Conservation (phyloP, 345 rosid genomes). For the Laguncularia racemosa region DNA sequence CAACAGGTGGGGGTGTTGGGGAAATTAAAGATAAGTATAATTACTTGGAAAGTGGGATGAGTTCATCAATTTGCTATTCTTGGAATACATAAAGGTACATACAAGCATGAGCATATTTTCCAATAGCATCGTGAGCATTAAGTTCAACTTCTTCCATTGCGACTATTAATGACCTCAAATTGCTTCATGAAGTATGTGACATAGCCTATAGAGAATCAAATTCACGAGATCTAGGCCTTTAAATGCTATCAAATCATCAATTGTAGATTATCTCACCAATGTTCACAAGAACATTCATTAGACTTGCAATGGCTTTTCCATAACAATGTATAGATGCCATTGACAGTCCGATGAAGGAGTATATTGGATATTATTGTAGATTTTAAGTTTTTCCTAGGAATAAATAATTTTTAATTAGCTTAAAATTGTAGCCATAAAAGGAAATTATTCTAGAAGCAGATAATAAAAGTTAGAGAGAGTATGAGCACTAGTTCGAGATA, state of each 20-base stretch:
- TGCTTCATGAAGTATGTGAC: constrained; percentile 78
- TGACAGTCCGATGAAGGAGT: too few relatives aligned
- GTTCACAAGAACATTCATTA: constrained; percentile 96
- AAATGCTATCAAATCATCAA: constrained; percentile 49
- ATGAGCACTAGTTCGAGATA: too few relatives aligned
- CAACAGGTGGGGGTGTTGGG: too few relatives aligned
- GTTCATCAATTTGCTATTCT: constrained; percentile 85
- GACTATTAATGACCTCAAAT: constrained; percentile 74
- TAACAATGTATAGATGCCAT: too few relatives aligned
- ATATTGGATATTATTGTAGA: too few relatives aligned
- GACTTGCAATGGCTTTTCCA: too few relatives aligned
- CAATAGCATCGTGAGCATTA: constrained; percentile 69
- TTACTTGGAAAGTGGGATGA: constrained; percentile 80
- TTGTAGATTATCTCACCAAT: constrained; percentile 78
- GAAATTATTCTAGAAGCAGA: too few relatives aligned
- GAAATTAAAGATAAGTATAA: background rate
- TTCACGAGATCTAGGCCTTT: constrained; percentile 47
- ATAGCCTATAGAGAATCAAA: constrained; percentile 32
- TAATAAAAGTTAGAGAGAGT: too few relatives aligned
- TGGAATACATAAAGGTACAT: constrained; percentile 90
- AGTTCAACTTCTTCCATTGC: constrained; percentile 99
- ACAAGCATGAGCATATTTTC: constrained; percentile 82
- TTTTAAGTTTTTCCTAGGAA: too few relatives aligned
- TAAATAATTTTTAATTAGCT: too few relatives aligned
- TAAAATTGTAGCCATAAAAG: too few relatives aligned